Evolutionary conservation across 305 asterid species (phyloP).

Genomic region (Fraxinus paxiana): DNA sequence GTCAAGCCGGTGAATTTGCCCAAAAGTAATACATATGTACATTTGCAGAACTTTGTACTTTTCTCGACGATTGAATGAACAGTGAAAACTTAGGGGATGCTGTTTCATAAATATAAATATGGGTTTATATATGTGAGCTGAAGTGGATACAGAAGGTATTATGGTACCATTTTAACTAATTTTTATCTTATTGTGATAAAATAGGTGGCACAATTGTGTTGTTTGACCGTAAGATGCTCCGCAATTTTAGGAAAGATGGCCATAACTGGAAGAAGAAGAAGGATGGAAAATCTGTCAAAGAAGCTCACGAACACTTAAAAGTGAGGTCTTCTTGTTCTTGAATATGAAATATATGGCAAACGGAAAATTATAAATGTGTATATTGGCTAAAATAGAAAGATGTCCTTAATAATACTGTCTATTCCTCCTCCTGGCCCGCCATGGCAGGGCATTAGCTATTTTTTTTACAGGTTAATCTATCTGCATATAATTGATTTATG

Average conservation of each 20-base stretch:
- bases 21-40: constrained; percentile 49
- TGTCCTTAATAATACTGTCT: neutral
- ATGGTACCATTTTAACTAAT: constrained; percentile 19
- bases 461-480: neutral
- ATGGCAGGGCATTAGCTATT: neutral
- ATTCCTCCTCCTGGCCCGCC: neutral
- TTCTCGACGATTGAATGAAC: neutral
- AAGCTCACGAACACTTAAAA: constrained; percentile 97
- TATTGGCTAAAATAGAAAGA: neutral
- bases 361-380: neutral
- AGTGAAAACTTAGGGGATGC: neutral
- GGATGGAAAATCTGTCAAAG: constrained; percentile 94
- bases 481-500: neutral
- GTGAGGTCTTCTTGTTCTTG: constrained; percentile 39
- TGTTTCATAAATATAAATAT: neutral
- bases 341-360: neutral
- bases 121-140: neutral
- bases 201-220: constrained; percentile 86
- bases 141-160: constrained; percentile 19
- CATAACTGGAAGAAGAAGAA: constrained; percentile 98
- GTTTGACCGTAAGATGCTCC: constrained; percentile 94
- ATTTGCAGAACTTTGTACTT: constrained; percentile 8
- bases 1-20: constrained; percentile 91
- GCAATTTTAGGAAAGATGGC: constrained; percentile 94
- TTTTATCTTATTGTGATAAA: constrained; percentile 24